Evolutionary conservation across 345 rosid species (phyloP).

Genomic region (Moricandia arvensis): DNA sequence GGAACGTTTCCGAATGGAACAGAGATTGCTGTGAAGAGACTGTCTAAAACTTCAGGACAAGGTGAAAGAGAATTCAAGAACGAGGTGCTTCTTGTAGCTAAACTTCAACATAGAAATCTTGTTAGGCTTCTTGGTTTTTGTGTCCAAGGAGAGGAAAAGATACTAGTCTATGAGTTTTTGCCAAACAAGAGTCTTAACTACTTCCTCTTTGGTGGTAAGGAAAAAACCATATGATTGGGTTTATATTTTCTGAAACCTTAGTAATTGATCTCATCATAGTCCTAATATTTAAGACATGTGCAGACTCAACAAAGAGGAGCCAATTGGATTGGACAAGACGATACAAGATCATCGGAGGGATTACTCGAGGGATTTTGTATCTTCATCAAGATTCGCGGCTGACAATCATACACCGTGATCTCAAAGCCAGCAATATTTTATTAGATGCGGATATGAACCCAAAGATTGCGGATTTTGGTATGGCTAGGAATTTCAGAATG

Average conservation of each 20-base stretch:
- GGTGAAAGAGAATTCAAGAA: conserved; percentile 51
- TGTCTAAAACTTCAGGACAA: conserved; percentile 46
- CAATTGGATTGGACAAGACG: conserved; percentile 7
- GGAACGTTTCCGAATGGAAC: conserved; percentile 31
- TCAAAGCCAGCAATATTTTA: conserved; percentile 20
- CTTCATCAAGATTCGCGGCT: conserved; percentile 26
- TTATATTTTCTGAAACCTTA: neutral
- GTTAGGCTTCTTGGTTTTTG: conserved; percentile 50
- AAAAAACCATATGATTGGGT: neutral
- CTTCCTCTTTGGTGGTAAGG: conserved; percentile 11
- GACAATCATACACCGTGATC: conserved; percentile 28
- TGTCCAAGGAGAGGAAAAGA: conserved; percentile 40
- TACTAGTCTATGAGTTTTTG: conserved; percentile 22
- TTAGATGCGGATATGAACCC: conserved; percentile 24
- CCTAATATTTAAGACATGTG: neutral
- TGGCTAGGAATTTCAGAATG: conserved; percentile 10
- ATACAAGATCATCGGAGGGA: conserved; percentile 10
- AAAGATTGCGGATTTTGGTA: conserved; percentile 24
- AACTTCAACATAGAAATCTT: conserved; percentile 52
- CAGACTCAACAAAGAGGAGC: neutral
- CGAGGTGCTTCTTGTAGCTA: conserved; percentile 46
- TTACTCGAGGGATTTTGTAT: conserved; percentile 18
- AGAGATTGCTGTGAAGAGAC: conserved; percentile 50
- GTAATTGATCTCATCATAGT: neutral
- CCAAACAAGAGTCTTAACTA: conserved; percentile 32